Base-by-base conservation (phyloP, 306 rosid genomes). In the Lathyrus tuberosus region DNA sequence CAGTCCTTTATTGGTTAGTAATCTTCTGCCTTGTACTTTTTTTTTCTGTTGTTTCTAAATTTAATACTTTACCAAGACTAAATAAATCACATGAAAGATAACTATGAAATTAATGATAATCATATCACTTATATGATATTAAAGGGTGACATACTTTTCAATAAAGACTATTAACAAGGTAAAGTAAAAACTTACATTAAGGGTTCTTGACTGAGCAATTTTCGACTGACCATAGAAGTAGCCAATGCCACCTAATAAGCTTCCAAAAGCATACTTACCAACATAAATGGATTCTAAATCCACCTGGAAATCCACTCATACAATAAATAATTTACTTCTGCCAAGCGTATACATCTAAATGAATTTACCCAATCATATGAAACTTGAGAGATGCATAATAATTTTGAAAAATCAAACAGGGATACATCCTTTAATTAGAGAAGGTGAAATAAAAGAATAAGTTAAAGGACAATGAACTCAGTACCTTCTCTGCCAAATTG, bases 161-260 rank as follows among this genome's bases (percentile, higher is more conserved):
- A 51, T 33, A 15, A 68, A 56, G 52, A 52, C 62, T 30, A 69
- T 28, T 35, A 7, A 78, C 30, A 37, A 58, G 33, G 5, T 40
- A 30, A 67, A 58, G 72, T 62, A 54, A 73, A 92, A 54, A 68
- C 97, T 85, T 82, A 91, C 99, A 66, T 80, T 53, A 58, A 73
- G 57, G 52, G 76, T 63, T 79, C 75, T 76, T 13, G 88, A 73
- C 17, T 81, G 73, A 2, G 89, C 82, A 79, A 91, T 94, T 84
- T 80, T 88, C 65, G 96, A 94, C 86, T 77, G 95, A 71, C 99
- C 99, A 76, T 84, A 94, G 88, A 88, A 94, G 83, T 90, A 94
- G 74, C 99, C 95, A 5, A 94, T 86, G 73, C 97, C 99, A 83
- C 97, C 99, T 79, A 94, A 75, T 77, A 94, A 76, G 80, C 83